These are phyloP conservation scores for Raddia distichophylla DNA, from an alignment of 176 grass and related monocot genomes.

Conservation along the genomic window DNA sequence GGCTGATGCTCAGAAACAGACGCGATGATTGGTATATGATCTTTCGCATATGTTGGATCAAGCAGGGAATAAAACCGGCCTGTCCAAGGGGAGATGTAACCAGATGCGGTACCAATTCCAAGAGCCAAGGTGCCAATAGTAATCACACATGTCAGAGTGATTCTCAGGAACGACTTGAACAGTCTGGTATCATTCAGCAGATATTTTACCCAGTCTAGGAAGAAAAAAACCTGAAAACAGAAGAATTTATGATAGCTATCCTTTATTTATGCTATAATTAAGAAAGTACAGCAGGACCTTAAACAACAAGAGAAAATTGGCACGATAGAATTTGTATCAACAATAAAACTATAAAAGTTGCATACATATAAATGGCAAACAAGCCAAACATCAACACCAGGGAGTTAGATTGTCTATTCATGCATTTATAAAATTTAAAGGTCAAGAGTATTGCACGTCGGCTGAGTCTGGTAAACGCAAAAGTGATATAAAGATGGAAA, in stretches of 20 bases:
- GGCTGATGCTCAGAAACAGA: conserved; percentile 99
- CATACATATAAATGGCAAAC: conserved; percentile 12
- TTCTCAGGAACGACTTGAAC: conserved; percentile 88
- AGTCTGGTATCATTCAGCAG: conserved; percentile 82
- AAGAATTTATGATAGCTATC: conserved; percentile 28
- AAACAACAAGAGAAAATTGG: conserved; percentile 14
- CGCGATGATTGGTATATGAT: conserved; percentile 97
- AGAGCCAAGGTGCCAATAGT: conserved; percentile 77
- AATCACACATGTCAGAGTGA: conserved; percentile 86
- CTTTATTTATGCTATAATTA: conserved; percentile 23
- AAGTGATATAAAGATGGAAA: not conserved
- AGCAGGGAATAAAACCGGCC: conserved; percentile 97
- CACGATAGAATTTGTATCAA: not conserved
- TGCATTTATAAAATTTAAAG: not conserved
- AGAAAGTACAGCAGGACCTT: conserved; percentile 17
- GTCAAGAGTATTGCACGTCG: not conserved
- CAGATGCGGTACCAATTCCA: conserved; percentile 87
- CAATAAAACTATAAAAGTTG: not conserved
- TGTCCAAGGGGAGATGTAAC: conserved; percentile 99
- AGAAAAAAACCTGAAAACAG: conserved; percentile 81
- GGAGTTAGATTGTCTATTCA: not conserved
- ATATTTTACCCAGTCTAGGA: conserved; percentile 91
- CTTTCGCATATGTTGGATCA: conserved; percentile 98
- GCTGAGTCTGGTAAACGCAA: not conserved
- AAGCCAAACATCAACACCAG: not conserved